phyloP scores from a whole-genome alignment of 805 yeast genomes.

The Cyberlindnera petersonii region DNA sequence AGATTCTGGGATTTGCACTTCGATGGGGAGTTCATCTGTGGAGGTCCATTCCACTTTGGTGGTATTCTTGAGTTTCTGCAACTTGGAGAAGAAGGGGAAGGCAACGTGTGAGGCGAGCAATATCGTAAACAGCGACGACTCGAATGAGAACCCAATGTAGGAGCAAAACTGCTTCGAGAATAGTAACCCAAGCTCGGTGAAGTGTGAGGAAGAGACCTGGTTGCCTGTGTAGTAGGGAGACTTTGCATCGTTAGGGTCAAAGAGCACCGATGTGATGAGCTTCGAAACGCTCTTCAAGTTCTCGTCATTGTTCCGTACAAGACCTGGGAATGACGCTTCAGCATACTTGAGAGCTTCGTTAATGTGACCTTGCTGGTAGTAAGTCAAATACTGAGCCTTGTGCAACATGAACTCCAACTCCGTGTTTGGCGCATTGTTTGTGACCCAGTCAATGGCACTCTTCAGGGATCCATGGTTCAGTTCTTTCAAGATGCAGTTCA shows the following conservation, averaged over 20 bases:
- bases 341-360: slow-evolving; percentile 43
- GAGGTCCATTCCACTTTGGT: slow-evolving; percentile 52
- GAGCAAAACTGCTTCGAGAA: slow-evolving; percentile 50
- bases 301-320: slow-evolving; percentile 35
- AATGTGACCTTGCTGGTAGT: slow-evolving; percentile 24
- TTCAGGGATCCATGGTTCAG: slow-evolving; percentile 37
- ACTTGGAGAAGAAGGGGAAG: slow-evolving; percentile 49
- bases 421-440: slow-evolving; percentile 19
- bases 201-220: slow-evolving; percentile 25
- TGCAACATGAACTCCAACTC: slow-evolving; percentile 45
- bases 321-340: slow-evolving; percentile 34
- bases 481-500: slow-evolving; percentile 29
- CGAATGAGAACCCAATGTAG: slow-evolving; percentile 43
- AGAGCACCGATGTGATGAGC: slow-evolving; percentile 36
- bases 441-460: slow-evolving; percentile 50
- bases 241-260: slow-evolving; percentile 19
- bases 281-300: slow-evolving; percentile 39
- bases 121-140: slow-evolving; percentile 50
- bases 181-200: slow-evolving; percentile 29
- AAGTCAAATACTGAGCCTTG: slow-evolving; percentile 37
- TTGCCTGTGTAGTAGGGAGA: slow-evolving; percentile 24
- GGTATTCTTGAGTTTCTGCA: slow-evolving; percentile 37
- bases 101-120: slow-evolving; percentile 51
- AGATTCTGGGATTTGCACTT: slow-evolving; percentile 48
- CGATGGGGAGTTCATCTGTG: slow-evolving; percentile 58